Evolutionary conservation across 1,284 basidiomycete species (phyloP).

Genomic region (Xerocomus amazonicus): DNA sequence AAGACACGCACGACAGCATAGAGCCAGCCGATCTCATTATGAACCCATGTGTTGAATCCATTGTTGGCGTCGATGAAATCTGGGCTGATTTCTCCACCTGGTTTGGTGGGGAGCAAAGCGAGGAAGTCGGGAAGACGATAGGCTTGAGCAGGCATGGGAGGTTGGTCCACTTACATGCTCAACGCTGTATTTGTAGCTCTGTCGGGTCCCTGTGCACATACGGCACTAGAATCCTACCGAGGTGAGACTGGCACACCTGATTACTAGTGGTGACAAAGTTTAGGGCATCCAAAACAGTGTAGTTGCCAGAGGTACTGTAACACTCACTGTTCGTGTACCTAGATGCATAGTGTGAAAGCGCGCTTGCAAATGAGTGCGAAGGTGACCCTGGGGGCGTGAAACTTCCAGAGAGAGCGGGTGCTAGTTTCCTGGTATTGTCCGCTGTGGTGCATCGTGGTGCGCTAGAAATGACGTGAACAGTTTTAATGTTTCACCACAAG

Average conservation of each 20-base stretch:
- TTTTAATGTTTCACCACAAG: slow-evolving; percentile 9
- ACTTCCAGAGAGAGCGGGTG: not conserved
- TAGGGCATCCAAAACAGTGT: not conserved
- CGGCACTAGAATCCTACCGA: slow-evolving; percentile 3
- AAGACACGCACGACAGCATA: slow-evolving; percentile 23
- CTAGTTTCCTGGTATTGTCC: not conserved
- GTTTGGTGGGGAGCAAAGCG: slow-evolving; percentile 24
- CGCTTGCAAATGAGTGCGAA: too few relatives aligned
- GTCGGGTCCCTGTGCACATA: not conserved
- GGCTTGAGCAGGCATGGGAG: slow-evolving; percentile 18
- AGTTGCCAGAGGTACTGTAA: not conserved
- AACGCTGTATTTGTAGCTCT: slow-evolving; percentile 19
- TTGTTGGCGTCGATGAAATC: slow-evolving; percentile 24
- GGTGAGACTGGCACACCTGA: slow-evolving; percentile 17
- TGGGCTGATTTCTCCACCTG: slow-evolving; percentile 28
- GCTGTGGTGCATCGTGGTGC: not conserved
- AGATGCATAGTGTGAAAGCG: not conserved
- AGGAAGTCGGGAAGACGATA: slow-evolving; percentile 28
- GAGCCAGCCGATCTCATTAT: slow-evolving; percentile 21
- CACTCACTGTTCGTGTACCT: not conserved
- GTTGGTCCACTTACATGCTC: not conserved
- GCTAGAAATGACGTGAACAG: not conserved
- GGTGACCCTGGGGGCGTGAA: too few relatives aligned
- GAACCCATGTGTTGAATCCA: slow-evolving; percentile 27
- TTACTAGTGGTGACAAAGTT: slow-evolving; percentile 4